Conservation (phyloP, 78 protist species). For the Emiliania huxleyi region DNA sequence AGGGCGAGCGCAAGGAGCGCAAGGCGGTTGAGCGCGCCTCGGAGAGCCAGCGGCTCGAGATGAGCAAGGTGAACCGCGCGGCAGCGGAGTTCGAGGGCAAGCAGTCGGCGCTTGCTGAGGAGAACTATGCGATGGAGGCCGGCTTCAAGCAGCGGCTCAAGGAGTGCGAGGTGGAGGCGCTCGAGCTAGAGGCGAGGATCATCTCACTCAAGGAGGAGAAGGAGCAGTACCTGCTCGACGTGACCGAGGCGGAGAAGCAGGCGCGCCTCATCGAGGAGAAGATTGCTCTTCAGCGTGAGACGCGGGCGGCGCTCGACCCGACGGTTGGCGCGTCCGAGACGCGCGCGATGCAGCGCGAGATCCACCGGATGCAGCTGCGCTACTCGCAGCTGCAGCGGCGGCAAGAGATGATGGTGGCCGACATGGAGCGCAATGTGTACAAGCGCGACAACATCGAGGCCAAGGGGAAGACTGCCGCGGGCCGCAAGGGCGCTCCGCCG, state of each 20-base stretch:
- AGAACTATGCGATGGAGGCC: conserved; percentile 39
- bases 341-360: conserved; percentile 31
- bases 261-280: conserved; percentile 61
- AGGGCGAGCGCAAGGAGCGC: neutral
- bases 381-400: conserved; percentile 32
- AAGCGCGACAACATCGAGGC: conserved; percentile 35
- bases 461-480: neutral
- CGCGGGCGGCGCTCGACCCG: conserved; percentile 66
- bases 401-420: conserved; percentile 44
- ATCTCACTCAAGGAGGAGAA: conserved; percentile 34
- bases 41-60: conserved; percentile 27
- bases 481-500: neutral
- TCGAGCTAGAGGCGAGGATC: conserved; percentile 35
- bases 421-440: conserved; percentile 55
- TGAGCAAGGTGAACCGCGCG: conserved; percentile 40
- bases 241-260: conserved; percentile 55
- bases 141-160: conserved; percentile 11
- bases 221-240: conserved; percentile 34
- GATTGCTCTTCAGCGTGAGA: conserved; percentile 67
- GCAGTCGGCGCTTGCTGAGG: conserved; percentile 37
- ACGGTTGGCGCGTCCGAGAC: conserved; percentile 50
- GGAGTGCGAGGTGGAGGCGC: conserved; percentile 43
- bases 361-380: conserved; percentile 51
- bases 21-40: neutral
- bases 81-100: neutral